Percentiles rank a stretch among this genome's conserved stretches.
phyloP scores from a whole-genome alignment of 805 yeast genomes.

The Pichia scutulata region DNA sequence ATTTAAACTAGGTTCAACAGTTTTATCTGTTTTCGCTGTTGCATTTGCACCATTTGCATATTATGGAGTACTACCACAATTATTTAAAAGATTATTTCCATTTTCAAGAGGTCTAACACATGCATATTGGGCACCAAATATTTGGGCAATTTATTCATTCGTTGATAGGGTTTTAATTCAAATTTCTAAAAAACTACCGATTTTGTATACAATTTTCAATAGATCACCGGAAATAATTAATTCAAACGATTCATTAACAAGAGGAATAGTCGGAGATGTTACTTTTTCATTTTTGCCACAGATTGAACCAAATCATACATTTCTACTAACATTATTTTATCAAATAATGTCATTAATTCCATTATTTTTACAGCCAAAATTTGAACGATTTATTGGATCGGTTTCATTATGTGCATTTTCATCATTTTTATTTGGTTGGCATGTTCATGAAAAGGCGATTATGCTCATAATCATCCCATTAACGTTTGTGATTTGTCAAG shows the following conservation, averaged over 20 bases:
- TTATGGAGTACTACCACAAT: constrained; percentile 52
- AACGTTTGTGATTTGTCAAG: constrained; percentile 64
- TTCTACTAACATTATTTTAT: constrained; percentile 73
- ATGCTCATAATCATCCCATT: constrained; percentile 83
- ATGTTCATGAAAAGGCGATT: constrained; percentile 97
- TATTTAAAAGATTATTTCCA: constrained; percentile 74
- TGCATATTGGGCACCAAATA: constrained; percentile 98
- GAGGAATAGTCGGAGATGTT: constrained; percentile 90
- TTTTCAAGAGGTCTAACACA: constrained; percentile 93
- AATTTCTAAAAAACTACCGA: constrained; percentile 18
- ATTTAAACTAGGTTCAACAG: constrained; percentile 55
- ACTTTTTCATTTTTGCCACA: constrained; percentile 74
- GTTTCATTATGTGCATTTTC: constrained; percentile 86
- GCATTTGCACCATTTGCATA: constrained; percentile 78
- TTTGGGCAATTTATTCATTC: constrained; percentile 92
- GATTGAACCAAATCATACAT: constrained; percentile 70
- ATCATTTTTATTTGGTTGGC: constrained; percentile 95
- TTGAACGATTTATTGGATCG: constrained; percentile 72
- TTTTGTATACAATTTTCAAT: constrained; percentile 11
- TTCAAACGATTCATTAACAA: constrained; percentile 35
- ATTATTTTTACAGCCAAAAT: constrained; percentile 60
- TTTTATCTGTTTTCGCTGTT: constrained; percentile 48
- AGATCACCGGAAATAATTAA: not conserved
- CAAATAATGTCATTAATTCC: constrained; percentile 76
- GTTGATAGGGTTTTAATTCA: constrained; percentile 61